phyloP scores from a whole-genome alignment of 2,329 filamentous ascomycete genomes.

The Volutella citrinella region DNA sequence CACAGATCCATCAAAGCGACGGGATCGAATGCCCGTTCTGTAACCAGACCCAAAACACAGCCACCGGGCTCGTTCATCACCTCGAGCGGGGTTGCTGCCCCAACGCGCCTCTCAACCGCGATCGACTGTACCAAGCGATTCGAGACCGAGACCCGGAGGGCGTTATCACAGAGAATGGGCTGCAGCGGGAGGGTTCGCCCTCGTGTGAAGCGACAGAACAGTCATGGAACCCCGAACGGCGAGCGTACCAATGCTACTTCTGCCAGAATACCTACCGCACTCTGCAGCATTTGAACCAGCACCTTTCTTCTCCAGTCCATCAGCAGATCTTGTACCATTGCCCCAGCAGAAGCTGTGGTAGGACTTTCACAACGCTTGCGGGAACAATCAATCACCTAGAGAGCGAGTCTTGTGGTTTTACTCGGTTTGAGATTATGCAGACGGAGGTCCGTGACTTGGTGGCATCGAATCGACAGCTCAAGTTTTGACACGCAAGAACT shows the following conservation, averaged over 20 bases:
- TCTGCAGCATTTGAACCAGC: conserved; percentile 41
- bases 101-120: conserved; percentile 43
- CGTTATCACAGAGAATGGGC: conserved; percentile 48
- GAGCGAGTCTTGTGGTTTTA: conserved; percentile 39
- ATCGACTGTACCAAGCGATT: conserved; percentile 44
- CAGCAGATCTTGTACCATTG: conserved; percentile 40
- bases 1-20: too few species aligned
- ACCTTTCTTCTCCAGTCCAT: conserved; percentile 49
- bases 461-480: conserved; percentile 8
- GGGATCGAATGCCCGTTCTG: conserved; percentile 59
- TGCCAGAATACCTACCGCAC: conserved; percentile 44
- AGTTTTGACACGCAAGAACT: conserved; percentile 3
- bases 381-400: conserved; percentile 41
- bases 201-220: conserved; percentile 35
- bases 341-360: conserved; percentile 30
- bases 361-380: conserved; percentile 39
- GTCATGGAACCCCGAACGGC: conserved; percentile 40
- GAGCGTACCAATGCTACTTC: conserved; percentile 30
- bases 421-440: conserved; percentile 37
- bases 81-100: conserved; percentile 55
- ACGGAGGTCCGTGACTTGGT: conserved; percentile 21
- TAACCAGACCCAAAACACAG: conserved; percentile 39
- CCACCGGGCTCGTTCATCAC: conserved; percentile 54
- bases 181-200: conserved; percentile 40
- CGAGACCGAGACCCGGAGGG: conserved; percentile 44